Conservation (phyloP, 441 rosid species). For the Brassica balearica region DNA sequence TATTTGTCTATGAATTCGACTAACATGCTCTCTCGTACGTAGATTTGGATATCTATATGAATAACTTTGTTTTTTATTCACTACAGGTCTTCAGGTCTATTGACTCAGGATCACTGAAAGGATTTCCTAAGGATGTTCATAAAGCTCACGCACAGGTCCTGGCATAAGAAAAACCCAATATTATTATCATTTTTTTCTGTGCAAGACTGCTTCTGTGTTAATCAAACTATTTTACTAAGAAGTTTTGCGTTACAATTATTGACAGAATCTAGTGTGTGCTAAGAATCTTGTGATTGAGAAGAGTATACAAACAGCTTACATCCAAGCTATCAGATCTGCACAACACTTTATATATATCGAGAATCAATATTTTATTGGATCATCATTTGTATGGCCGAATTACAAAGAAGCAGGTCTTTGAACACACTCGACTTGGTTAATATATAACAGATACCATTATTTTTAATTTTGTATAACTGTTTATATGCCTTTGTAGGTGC, state of each 20-base stretch:
- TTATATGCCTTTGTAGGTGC: constrained; percentile 59
- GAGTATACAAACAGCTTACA: constrained; percentile 89
- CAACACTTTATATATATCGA: constrained; percentile 86
- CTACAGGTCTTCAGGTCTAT: constrained; percentile 83
- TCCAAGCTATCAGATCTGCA: constrained; percentile 87
- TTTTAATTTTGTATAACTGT: constrained; percentile 6
- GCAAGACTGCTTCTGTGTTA: background rate
- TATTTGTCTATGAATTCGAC: background rate
- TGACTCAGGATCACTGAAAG: constrained; percentile 90
- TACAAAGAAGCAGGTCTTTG: constrained; percentile 77
- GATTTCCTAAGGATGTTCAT: constrained; percentile 72
- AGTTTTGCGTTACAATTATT: constrained; percentile 29
- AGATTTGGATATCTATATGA: background rate
- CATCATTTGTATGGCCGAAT: constrained; percentile 82
- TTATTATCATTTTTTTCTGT: background rate
- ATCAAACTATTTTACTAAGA: background rate
- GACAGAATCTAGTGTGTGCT: constrained; percentile 78
- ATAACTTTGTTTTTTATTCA: background rate
- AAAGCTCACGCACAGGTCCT: constrained; percentile 66
- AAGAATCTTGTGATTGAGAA: constrained; percentile 82
- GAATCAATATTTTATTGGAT: constrained; percentile 90
- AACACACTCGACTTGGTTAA: background rate
- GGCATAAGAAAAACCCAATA: background rate
- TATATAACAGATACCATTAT: background rate
- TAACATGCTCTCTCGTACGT: background rate